phyloP scores from a whole-genome alignment of 257 asterid species.

The Penstemon newberryi region DNA sequence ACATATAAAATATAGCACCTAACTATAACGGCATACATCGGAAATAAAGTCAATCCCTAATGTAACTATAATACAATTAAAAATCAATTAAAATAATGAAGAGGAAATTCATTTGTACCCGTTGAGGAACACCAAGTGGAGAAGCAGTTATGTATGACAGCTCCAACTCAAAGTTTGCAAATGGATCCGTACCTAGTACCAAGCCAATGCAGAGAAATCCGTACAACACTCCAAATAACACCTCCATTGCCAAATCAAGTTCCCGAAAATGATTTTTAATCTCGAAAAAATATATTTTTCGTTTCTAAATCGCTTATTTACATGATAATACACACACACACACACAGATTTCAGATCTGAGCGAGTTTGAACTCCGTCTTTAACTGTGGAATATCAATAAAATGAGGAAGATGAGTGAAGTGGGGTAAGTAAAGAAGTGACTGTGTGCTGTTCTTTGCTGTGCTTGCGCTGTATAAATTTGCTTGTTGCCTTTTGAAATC shows the following conservation, averaged over 20 bases:
- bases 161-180: constrained; percentile 57
- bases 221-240: too few species aligned
- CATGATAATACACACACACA: not conserved
- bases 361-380: too few species aligned
- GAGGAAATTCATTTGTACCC: constrained; percentile 41
- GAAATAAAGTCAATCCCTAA: not conserved
- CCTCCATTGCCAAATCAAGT: not conserved
- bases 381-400: not conserved
- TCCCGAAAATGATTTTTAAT: too few species aligned
- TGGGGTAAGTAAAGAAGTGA: not conserved
- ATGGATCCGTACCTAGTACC: constrained; percentile 66
- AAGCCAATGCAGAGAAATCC: constrained; percentile 29
- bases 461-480: too few species aligned
- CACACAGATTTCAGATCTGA: too few species aligned
- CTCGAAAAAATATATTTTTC: too few species aligned
- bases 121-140: constrained; percentile 94
- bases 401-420: not conserved
- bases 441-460: too few species aligned
- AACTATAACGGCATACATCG: not conserved
- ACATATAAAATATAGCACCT: not conserved
- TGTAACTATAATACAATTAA: not conserved
- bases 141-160: constrained; percentile 73
- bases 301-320: not conserved
- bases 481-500: not conserved
- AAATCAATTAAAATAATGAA: not conserved